These are phyloP conservation scores for Scleroderma bovista DNA, from an alignment of 768 basidiomycete species.

Conservation along the genomic window DNA sequence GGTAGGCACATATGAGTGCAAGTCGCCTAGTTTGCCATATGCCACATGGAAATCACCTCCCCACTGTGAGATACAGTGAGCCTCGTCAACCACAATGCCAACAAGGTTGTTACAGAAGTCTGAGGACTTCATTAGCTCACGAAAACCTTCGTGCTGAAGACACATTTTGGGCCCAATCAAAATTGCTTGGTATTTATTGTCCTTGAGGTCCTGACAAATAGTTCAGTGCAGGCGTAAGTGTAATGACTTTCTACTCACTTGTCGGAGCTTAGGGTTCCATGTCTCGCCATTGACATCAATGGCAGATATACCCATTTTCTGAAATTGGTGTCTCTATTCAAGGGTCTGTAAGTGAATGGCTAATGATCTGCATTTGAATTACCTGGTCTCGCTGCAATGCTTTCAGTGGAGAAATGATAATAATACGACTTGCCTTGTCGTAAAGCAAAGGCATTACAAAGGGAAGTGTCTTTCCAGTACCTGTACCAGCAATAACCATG, in stretches of 20 bases:
- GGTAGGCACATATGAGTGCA: too few relatives aligned
- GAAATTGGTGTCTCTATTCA: constrained; percentile 17
- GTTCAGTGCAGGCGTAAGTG: neutral
- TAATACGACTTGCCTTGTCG: constrained; percentile 15
- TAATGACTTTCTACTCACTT: constrained; percentile 17
- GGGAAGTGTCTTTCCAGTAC: constrained; percentile 34
- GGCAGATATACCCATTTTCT: constrained; percentile 25
- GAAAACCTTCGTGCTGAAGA: constrained; percentile 9
- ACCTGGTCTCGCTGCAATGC: constrained; percentile 34
- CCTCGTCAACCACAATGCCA: too few relatives aligned
- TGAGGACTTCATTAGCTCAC: constrained; percentile 4
- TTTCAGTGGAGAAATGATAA: constrained; percentile 36
- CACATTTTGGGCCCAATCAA: constrained; percentile 22
- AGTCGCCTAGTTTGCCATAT: too few relatives aligned
- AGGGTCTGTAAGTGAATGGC: too few relatives aligned
- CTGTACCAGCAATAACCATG: constrained; percentile 32
- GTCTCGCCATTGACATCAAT: constrained; percentile 35
- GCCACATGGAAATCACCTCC: too few relatives aligned
- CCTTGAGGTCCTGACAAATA: constrained; percentile 7
- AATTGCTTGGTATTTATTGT: constrained; percentile 9
- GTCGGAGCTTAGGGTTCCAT: constrained; percentile 20
- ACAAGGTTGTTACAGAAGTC: too few relatives aligned
- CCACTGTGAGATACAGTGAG: too few relatives aligned
- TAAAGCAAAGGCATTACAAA: constrained; percentile 30
- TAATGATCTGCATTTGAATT: neutral